A percentile compares a stretch with the other conserved stretches of the same genome.
Conservation (phyloP, 2,329 filamentous ascomycete species). For the Talaromyces rugulosus region DNA sequence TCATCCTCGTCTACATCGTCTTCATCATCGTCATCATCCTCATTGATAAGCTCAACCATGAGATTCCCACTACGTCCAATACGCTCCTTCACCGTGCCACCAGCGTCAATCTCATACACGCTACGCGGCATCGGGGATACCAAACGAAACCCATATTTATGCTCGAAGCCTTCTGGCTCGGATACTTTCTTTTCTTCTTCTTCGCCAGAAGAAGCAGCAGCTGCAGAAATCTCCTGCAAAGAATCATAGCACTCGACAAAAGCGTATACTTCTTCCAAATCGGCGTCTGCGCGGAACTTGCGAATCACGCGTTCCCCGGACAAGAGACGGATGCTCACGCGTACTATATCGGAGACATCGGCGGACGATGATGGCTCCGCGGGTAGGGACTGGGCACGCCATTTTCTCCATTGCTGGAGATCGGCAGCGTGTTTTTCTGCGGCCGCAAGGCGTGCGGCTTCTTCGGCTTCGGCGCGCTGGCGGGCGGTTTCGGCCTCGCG, state of each 20-base stretch:
- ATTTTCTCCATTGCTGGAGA: slow-evolving; percentile 68
- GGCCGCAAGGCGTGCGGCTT: slow-evolving; percentile 59
- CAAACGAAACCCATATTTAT: slow-evolving; percentile 79
- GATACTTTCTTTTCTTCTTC: slow-evolving; percentile 31
- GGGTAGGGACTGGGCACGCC: slow-evolving; percentile 66
- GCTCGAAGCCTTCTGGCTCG: slow-evolving; percentile 66
- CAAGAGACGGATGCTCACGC: slow-evolving; percentile 60
- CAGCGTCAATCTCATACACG: slow-evolving; percentile 67
- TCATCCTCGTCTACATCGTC: slow-evolving; percentile 24
- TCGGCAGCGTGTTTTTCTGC: slow-evolving; percentile 55
- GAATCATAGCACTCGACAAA: slow-evolving; percentile 88
- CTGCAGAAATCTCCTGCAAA: slow-evolving; percentile 38
- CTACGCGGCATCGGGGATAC: slow-evolving; percentile 80
- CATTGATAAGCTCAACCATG: slow-evolving; percentile 69
- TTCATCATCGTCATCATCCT: slow-evolving; percentile 53
- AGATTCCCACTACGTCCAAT: slow-evolving; percentile 83
- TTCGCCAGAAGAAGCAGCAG: slow-evolving; percentile 3
- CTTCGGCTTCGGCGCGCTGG: slow-evolving; percentile 61
- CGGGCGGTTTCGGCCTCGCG: slow-evolving; percentile 67
- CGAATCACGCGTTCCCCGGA: slow-evolving; percentile 73
- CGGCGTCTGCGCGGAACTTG: slow-evolving; percentile 64
- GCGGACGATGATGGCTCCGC: slow-evolving; percentile 66
- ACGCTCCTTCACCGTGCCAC: slow-evolving; percentile 63
- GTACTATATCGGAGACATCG: slow-evolving; percentile 64
- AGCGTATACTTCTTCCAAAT: slow-evolving; percentile 86